Evolutionary conservation across 2,329 filamentous ascomycete species (phyloP).

Genomic region (Escovopsis weberi): DNA sequence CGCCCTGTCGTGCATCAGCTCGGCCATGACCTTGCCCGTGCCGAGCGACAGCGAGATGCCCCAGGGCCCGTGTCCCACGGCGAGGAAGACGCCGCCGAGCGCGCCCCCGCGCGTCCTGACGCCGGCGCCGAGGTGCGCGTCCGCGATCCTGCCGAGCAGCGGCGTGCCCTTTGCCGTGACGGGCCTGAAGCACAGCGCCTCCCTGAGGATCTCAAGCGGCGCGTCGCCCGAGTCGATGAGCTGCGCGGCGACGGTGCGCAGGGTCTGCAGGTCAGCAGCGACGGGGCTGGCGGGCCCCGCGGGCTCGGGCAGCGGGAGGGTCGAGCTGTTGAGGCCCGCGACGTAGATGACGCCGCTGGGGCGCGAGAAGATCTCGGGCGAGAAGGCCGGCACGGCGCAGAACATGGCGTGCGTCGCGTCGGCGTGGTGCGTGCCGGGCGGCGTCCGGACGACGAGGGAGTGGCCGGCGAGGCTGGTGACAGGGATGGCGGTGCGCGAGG

Average conservation of each 20-base stretch:
- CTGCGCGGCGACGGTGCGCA: constrained; percentile 30
- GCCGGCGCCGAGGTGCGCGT: constrained; percentile 37
- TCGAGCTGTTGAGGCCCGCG: constrained; percentile 52
- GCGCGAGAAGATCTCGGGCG: constrained; percentile 58
- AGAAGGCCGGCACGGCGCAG: constrained; percentile 45
- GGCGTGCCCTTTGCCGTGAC: constrained; percentile 50
- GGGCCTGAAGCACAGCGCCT: constrained; percentile 60
- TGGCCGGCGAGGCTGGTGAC: constrained; percentile 48
- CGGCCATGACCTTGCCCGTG: constrained; percentile 55
- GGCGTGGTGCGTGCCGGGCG: constrained; percentile 12
- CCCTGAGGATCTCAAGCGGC: constrained; percentile 42
- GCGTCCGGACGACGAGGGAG: constrained; percentile 51
- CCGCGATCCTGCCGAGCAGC: constrained; percentile 43
- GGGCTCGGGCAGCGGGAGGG: constrained; percentile 41
- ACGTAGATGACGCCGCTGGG: constrained; percentile 56
- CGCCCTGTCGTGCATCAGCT: constrained; percentile 47
- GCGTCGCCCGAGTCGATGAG: constrained; percentile 35
- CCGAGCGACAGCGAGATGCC: constrained; percentile 51
- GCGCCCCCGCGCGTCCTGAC: constrained; percentile 24
- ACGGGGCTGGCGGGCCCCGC: constrained; percentile 8
- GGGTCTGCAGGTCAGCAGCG: constrained; percentile 24
- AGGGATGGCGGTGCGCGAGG: constrained; percentile 35
- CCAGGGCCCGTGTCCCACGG: constrained; percentile 65
- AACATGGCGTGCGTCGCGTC: constrained; percentile 54
- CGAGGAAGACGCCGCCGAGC: constrained; percentile 53